phyloP scores from a whole-genome alignment of 306 rosid genomes.

The Castanea crenata region DNA sequence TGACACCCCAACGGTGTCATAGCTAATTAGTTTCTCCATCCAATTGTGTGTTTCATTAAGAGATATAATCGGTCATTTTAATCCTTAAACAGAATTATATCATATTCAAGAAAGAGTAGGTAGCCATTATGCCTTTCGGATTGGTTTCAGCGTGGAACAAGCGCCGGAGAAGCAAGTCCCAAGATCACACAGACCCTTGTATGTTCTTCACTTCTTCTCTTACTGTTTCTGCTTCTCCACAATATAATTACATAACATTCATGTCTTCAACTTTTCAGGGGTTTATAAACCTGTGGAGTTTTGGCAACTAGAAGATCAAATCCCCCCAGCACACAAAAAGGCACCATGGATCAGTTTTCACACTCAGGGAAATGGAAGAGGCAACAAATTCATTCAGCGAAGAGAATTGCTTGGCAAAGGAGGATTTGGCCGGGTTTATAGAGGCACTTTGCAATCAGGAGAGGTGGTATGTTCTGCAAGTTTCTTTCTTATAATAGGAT shows the following conservation, averaged over 20 bases:
- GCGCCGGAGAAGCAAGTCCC: conserved; percentile 85
- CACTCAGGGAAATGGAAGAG: conserved; percentile 87
- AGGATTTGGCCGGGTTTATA: conserved; percentile 87
- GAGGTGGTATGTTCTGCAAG: conserved; percentile 67
- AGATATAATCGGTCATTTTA: conserved; percentile 31
- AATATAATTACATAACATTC: conserved; percentile 3
- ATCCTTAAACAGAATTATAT: conserved; percentile 13
- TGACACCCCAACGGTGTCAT: conserved; percentile 16
- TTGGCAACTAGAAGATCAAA: conserved; percentile 83
- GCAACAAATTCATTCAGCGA: conserved; percentile 89
- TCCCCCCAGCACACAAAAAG: conserved; percentile 54
- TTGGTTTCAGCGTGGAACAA: conserved; percentile 96
- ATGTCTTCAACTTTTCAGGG: conserved; percentile 49
- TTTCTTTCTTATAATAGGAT: not conserved
- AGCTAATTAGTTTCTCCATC: conserved; percentile 23
- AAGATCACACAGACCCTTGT: conserved; percentile 80
- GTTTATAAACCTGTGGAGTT: conserved; percentile 66
- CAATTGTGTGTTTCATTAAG: conserved; percentile 20
- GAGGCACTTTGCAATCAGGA: conserved; percentile 71
- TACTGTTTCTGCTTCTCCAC: not conserved
- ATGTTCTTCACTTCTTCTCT: conserved; percentile 21
- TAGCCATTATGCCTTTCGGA: conserved; percentile 69
- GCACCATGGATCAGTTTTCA: conserved; percentile 80
- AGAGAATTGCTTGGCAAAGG: conserved; percentile 84
- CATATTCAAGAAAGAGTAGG: conserved; percentile 17